A percentile compares a stretch with the other conserved stretches of the same genome.
Evolutionary conservation across 1,284 basidiomycete genomes (phyloP).

Genomic region (Leccinum fallax): DNA sequence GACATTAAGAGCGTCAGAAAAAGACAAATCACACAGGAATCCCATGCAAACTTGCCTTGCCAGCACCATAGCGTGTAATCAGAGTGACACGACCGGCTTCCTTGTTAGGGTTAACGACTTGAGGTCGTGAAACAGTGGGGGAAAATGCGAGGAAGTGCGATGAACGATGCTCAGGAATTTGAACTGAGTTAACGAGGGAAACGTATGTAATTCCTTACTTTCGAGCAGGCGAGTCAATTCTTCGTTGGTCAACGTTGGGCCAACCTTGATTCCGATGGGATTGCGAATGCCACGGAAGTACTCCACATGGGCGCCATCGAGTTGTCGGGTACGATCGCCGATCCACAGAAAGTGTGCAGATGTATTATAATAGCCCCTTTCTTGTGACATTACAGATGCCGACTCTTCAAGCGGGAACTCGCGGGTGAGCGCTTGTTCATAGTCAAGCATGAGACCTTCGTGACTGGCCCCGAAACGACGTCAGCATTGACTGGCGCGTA

Average conservation of each 20-base stretch:
- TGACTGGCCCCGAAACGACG: conserved; percentile 54
- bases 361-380: conserved; percentile 75
- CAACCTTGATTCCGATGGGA: conserved; percentile 96
- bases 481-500: not conserved
- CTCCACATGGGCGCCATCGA: conserved; percentile 93
- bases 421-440: conserved; percentile 91
- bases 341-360: conserved; percentile 97
- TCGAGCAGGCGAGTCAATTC: conserved; percentile 85
- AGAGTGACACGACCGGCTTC: conserved; percentile 86
- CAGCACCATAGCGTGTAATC: conserved; percentile 92
- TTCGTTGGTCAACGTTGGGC: conserved; percentile 80
- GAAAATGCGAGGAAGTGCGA: not conserved
- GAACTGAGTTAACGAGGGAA: not conserved
- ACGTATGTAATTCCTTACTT: conserved; percentile 52
- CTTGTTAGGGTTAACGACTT: conserved; percentile 86
- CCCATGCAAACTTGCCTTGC: conserved; percentile 56
- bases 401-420: conserved; percentile 40
- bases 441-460: conserved; percentile 92
- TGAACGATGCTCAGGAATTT: not conserved
- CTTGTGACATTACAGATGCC: conserved; percentile 10
- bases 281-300: conserved; percentile 95
- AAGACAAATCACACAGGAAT: not conserved
- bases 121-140: not conserved
- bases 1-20: not conserved
- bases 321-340: conserved; percentile 93